Base-by-base conservation (phyloP, 2,329 filamentous ascomycete genomes). In the Claviceps sp. region DNA sequence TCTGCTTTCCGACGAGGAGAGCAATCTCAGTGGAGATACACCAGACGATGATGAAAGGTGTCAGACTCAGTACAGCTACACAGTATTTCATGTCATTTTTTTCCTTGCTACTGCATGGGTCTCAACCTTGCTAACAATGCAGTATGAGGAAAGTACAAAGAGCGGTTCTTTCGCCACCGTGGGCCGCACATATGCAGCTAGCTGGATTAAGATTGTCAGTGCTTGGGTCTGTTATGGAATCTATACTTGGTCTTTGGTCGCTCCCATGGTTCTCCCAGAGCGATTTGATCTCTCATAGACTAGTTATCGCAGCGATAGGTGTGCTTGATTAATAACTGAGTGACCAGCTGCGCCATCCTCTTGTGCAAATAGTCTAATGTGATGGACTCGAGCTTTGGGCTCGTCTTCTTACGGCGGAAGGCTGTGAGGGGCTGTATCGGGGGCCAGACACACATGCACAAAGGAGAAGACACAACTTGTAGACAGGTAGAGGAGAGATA, bases 201-300 rank as follows among this genome's bases (percentile, higher is more conserved):
- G 89, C 64, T 98, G 94, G 93, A 89, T 96, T 60, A 98, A 98
- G 81, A 97, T 98, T 67, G 83, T 96, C 51, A 95, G 90, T 68
- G 84, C 91, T 18, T 98, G 93, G 93, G 84, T 93, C 51, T 98
- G 93, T 72, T 96, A 98, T 68, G 82, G 74, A 49, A 87, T 98
- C 68, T 98, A 97, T 64, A 79, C 83, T 30, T 98, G 93, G 93
- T 95, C 88, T 18, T 68, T 98, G 60, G 75, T 95, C 44, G 93
- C 93, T 45, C 93, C 93, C 2, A 77, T 94, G 40, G 69, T 94
- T 45, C 67, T 95, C 61, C 90, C 91, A 2, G 90, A 95, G 60
- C 78, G 91, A 49, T 96, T 96, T 64, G 88, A 89, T 48, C 72
- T 75, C 59, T 72, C 50, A 20, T 55, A 30, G 22, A 8, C 13